Percentiles rank a stretch among this genome's conserved stretches.
phyloP scores from a whole-genome alignment of 192 early-diverging fungal genomes.

The Coemansia sp. region DNA sequence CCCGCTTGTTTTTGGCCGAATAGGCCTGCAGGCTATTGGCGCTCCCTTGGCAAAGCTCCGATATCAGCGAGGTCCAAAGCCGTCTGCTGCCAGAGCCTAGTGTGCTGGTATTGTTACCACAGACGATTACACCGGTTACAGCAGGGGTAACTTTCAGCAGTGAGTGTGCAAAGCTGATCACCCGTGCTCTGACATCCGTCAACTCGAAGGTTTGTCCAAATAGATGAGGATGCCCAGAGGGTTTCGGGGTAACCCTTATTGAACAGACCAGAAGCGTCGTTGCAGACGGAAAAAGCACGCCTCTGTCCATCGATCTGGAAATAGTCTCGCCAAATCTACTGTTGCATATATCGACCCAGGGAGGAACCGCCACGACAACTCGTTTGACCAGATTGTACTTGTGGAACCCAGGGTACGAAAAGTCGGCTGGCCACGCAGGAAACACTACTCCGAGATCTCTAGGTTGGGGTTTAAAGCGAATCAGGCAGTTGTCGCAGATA shows the following conservation, averaged over 20 bases:
- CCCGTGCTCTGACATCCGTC: too few relatives aligned
- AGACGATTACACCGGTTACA: background rate
- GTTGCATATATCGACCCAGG: too few relatives aligned
- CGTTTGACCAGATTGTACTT: background rate
- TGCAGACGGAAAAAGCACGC: too few relatives aligned
- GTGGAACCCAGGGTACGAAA: background rate
- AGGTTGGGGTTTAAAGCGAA: background rate
- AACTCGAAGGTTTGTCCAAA: too few relatives aligned
- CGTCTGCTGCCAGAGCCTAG: too few relatives aligned
- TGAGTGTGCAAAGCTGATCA: background rate
- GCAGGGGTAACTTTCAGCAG: background rate
- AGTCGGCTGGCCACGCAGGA: background rate
- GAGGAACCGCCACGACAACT: background rate
- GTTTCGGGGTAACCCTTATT: too few relatives aligned
- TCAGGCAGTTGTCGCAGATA: background rate
- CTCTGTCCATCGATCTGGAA: too few relatives aligned
- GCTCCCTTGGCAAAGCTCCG: background rate
- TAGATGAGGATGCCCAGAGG: too few relatives aligned
- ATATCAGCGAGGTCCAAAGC: background rate
- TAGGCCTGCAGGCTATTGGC: background rate
- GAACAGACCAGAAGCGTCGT: too few relatives aligned
- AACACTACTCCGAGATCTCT: background rate
- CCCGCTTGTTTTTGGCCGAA: background rate
- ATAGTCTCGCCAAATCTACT: too few relatives aligned
- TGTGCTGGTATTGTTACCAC: background rate